Evolutionary conservation across 2,329 filamentous ascomycete species (phyloP).

Genomic region (Epicoccum nigrum): DNA sequence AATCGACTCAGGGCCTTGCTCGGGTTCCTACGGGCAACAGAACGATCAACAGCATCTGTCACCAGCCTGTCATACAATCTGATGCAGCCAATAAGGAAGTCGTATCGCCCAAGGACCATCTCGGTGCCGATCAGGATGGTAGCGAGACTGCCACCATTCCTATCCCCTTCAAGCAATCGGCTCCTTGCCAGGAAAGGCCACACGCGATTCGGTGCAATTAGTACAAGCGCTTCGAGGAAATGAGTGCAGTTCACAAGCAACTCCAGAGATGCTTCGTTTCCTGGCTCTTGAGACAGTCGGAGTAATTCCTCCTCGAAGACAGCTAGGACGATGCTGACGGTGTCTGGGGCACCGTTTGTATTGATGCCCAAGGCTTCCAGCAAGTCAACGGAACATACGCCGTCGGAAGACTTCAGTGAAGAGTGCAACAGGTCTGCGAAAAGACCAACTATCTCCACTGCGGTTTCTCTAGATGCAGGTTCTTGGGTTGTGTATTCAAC

Average conservation of each 20-base stretch:
- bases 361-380: slow-evolving; percentile 42
- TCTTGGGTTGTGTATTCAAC: slow-evolving; percentile 55
- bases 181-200: slow-evolving; percentile 90
- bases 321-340: slow-evolving; percentile 81
- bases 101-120: slow-evolving; percentile 74
- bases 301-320: slow-evolving; percentile 76
- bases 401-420: slow-evolving; percentile 39
- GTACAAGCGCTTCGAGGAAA: slow-evolving; percentile 76
- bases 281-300: slow-evolving; percentile 58
- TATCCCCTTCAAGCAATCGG: slow-evolving; percentile 76
- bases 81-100: slow-evolving; percentile 76
- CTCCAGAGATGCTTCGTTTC: slow-evolving; percentile 67
- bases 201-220: slow-evolving; percentile 77
- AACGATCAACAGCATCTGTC: slow-evolving; percentile 73
- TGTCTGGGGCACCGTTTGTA: slow-evolving; percentile 66
- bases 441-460: slow-evolving; percentile 75
- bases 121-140: slow-evolving; percentile 84
- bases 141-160: slow-evolving; percentile 76
- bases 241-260: slow-evolving; percentile 77
- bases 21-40: slow-evolving; percentile 68
- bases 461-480: slow-evolving; percentile 63
- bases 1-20: slow-evolving; percentile 59
- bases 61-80: slow-evolving; percentile 76
- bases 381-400: slow-evolving; percentile 37
- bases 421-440: slow-evolving; percentile 70